Base-by-base conservation (phyloP, 1,284 basidiomycete genomes). In the Trametes sp. region DNA sequence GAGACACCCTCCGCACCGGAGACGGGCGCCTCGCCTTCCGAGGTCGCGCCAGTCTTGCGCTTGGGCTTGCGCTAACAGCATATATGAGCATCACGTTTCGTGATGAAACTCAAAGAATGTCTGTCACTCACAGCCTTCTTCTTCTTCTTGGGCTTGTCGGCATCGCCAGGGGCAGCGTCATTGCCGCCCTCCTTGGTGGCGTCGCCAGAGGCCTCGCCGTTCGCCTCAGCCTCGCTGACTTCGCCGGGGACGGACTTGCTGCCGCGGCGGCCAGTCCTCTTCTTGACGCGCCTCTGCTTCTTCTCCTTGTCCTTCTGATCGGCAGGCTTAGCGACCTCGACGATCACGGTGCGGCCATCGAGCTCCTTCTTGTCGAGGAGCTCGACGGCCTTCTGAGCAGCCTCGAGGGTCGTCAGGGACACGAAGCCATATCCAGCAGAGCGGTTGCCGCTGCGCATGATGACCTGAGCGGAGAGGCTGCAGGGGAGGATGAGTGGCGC, bases 351-450 rank as follows among this genome's bases (percentile, higher is more conserved):
- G 76, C 95, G 94, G 67, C 90, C 93, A 67, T 94, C 91, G 77
- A 97, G 89, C 77, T 95, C 91, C 77, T 89, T 82, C 79, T 92
- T 92, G 84, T 96, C 85, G 74, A 97, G 90, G 74, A 84, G 80
- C 68, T 95, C 90, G 75, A 95, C 91, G 64, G 94, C 96, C 77
- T 88, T 88, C 80, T 95, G 84, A 66, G 92, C 94, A 74, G 93
- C 91, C 76, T 92, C 92, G 76, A 83, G 83, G 75, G 86, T 90
- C 75, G 85, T 82, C 79, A 95, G 86, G 67, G 92, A 87, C 76
- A 96, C 94, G 76, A 97, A 97, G 69, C 94, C 95, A 80, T 95
- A 97, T 65, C 95, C 95, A 73, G 94, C 89, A 66, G 93, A 91
- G 75, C 92, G 89, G 59, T 82, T 81, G 71, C 92, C 91, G 59